Evolutionary conservation across 2,329 filamentous ascomycete genomes (phyloP).

Genomic region (Fusarium heterosporum): DNA sequence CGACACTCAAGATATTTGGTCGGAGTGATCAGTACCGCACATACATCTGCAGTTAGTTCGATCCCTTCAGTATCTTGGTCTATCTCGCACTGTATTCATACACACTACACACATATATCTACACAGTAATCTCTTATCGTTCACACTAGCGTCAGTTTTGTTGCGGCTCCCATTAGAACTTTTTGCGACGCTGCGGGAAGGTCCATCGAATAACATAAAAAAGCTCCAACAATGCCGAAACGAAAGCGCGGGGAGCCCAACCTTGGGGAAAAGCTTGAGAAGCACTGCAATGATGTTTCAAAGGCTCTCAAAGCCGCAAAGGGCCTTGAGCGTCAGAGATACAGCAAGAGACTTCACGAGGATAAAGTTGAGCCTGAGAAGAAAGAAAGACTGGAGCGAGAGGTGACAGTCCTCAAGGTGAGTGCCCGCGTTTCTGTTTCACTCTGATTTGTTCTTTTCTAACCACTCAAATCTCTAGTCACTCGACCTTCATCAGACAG

Average conservation of each 20-base stretch:
- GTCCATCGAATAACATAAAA: slow-evolving; percentile 28
- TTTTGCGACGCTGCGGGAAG: slow-evolving; percentile 38
- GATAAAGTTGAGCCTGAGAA: slow-evolving; percentile 61
- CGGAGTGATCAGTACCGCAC: slow-evolving; percentile 20
- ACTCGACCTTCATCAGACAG: slow-evolving; percentile 68
- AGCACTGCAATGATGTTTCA: slow-evolving; percentile 69
- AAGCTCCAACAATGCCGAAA: slow-evolving; percentile 62
- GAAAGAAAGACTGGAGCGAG: slow-evolving; percentile 70
- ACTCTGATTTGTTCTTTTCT: not conserved
- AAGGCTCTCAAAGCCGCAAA: slow-evolving; percentile 78
- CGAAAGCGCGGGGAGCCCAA: slow-evolving; percentile 64
- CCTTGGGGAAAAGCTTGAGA: slow-evolving; percentile 64
- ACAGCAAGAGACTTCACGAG: slow-evolving; percentile 69
- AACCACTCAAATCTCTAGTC: slow-evolving; percentile 53
- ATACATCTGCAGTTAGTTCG: not conserved
- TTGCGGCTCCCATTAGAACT: slow-evolving; percentile 37
- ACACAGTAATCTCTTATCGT: slow-evolving; percentile 45
- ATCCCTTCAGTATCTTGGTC: slow-evolving; percentile 28
- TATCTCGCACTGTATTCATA: slow-evolving; percentile 16
- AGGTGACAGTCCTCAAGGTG: slow-evolving; percentile 68
- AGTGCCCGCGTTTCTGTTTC: not conserved
- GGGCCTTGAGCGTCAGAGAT: slow-evolving; percentile 82
- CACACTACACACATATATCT: rapidly evolving
- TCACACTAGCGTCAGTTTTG: slow-evolving; percentile 65
- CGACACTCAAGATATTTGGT: not conserved